phyloP scores from a whole-genome alignment of 208 protist species.

The Phytomonas serpens region DNA sequence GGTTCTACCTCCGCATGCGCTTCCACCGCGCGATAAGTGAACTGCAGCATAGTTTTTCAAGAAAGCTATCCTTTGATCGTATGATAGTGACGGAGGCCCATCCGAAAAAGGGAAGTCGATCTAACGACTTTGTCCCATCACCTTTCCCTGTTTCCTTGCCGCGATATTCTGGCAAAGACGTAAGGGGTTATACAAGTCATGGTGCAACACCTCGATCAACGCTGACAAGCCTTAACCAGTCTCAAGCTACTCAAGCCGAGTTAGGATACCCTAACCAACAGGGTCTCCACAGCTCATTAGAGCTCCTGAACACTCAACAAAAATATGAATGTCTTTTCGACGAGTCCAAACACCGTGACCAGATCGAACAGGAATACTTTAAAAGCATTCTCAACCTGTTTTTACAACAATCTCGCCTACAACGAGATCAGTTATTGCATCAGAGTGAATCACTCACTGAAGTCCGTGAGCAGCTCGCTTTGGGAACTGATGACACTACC shows the following conservation, averaged over 20 bases:
- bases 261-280: not conserved
- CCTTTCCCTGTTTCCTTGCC: not conserved
- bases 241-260: not conserved
- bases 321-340: conserved; percentile 23
- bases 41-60: conserved; percentile 14
- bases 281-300: not conserved
- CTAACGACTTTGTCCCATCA: not conserved
- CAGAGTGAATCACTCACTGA: conserved; percentile 15
- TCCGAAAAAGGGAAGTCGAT: not conserved
- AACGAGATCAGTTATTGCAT: conserved; percentile 6
- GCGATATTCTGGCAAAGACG: not conserved
- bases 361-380: conserved; percentile 29
- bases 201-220: not conserved
- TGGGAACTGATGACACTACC: conserved; percentile 19
- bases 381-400: conserved; percentile 17
- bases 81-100: not conserved
- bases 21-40: conserved; percentile 31
- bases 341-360: conserved; percentile 22
- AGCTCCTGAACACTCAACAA: not conserved
- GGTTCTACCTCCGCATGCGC: conserved; percentile 58
- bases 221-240: not conserved
- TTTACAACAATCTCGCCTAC: conserved; percentile 14
- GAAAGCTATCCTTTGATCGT: not conserved
- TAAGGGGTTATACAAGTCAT: not conserved
- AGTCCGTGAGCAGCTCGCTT: conserved; percentile 13